These are phyloP conservation scores for Polygonum maritimum DNA, from an alignment of 148 eudicot species.

Conservation along the genomic window DNA sequence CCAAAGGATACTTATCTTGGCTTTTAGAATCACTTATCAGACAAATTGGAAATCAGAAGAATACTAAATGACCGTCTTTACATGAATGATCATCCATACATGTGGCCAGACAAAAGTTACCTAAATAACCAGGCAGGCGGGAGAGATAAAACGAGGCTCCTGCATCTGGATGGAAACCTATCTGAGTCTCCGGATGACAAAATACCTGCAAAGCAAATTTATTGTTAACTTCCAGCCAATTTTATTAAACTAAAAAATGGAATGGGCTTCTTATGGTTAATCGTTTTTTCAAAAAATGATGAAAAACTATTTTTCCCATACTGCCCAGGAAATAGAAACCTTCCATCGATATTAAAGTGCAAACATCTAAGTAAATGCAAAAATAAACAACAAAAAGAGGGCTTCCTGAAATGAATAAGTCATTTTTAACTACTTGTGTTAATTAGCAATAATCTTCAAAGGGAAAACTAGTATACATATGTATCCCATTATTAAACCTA, in stretches of 20 bases:
- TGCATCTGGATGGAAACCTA: constrained; percentile 97
- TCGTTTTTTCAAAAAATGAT: background rate
- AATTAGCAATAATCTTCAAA: background rate
- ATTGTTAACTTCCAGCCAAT: background rate
- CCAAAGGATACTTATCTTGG: background rate
- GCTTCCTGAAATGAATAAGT: background rate
- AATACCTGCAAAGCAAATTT: constrained; percentile 47
- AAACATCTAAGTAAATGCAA: background rate
- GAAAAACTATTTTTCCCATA: background rate
- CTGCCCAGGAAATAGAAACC: background rate
- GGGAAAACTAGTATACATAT: background rate
- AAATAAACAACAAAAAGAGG: background rate
- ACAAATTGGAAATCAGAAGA: background rate
- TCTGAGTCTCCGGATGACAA: constrained; percentile 70
- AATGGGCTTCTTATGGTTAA: background rate
- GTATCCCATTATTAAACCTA: background rate
- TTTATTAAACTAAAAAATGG: background rate
- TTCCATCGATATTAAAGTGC: background rate
- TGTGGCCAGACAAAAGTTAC: constrained; percentile 20
- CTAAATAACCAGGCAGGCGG: constrained; percentile 95
- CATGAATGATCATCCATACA: background rate
- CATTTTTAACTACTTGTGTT: background rate
- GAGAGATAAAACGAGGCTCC: constrained; percentile 95
- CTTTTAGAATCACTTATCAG: background rate
- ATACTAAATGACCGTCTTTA: background rate